Percentiles rank a stretch among this genome's conserved stretches.
phyloP scores from a whole-genome alignment of 805 yeast genomes.

The Tetrapisispora nanseiensis region DNA sequence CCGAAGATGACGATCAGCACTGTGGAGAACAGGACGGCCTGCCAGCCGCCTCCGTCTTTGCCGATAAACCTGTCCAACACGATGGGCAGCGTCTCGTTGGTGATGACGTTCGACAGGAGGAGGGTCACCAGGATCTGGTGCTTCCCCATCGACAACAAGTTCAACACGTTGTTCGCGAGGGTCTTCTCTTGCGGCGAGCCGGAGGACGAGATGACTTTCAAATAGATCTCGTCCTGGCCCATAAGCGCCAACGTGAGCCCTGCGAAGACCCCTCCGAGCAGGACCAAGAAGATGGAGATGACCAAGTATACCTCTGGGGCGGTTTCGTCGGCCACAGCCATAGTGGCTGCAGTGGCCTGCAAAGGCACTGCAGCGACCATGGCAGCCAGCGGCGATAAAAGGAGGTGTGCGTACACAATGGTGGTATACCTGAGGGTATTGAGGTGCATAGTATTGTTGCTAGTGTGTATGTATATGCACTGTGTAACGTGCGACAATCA shows the following conservation, averaged over 20 bases:
- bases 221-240: constrained; percentile 96
- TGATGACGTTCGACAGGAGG: constrained; percentile 75
- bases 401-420: neutral
- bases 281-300: constrained; percentile 51
- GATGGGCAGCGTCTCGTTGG: constrained; percentile 90
- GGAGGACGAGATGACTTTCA: constrained; percentile 81
- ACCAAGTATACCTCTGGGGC: constrained; percentile 6
- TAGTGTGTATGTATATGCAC: too few relatives aligned
- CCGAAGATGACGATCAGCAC: constrained; percentile 90
- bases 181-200: constrained; percentile 65
- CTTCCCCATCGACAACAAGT: constrained; percentile 69
- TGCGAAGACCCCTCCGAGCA: constrained; percentile 85
- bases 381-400: neutral
- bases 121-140: constrained; percentile 95
- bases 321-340: neutral
- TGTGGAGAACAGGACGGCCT: constrained; percentile 91
- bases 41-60: constrained; percentile 66
- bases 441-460: too few relatives aligned
- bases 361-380: neutral
- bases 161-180: constrained; percentile 62
- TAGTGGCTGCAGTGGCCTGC: neutral
- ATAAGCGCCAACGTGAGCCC: constrained; percentile 89
- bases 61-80: constrained; percentile 88
- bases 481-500: too few relatives aligned
- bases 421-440: neutral